Evolutionary conservation across 495 filamentous ascomycete genomes (phyloP).

Genomic region (Podospora comata): DNA sequence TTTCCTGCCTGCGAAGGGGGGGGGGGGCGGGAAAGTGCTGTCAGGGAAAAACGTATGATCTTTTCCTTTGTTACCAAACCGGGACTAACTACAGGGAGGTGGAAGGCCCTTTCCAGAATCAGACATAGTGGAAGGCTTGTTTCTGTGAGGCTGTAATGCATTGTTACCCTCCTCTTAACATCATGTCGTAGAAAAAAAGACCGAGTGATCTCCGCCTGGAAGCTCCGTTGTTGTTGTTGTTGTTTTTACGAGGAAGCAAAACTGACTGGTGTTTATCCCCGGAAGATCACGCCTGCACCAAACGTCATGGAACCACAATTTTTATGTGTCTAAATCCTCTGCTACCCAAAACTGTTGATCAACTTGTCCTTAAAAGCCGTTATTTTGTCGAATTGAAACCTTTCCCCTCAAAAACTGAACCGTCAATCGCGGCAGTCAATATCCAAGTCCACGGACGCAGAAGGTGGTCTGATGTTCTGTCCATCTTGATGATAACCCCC

Average conservation of each 20-base stretch:
- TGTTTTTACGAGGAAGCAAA: neutral
- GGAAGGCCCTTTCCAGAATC: neutral
- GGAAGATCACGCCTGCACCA: neutral
- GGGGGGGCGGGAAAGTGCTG: neutral
- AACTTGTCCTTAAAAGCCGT: neutral
- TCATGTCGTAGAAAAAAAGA: neutral
- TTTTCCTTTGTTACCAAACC: neutral
- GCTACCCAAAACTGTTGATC: neutral
- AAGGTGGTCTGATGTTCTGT: neutral
- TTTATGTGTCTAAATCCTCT: neutral
- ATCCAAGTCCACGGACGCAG: neutral
- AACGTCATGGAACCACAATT: neutral
- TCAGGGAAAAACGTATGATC: constrained; percentile 21
- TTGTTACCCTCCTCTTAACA: neutral
- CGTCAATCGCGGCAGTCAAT: neutral
- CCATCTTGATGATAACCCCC: neutral
- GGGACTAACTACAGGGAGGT: neutral
- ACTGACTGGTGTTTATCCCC: neutral
- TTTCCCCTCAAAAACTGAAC: neutral
- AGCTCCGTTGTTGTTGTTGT: neutral
- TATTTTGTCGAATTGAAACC: neutral
- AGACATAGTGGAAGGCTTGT: neutral
- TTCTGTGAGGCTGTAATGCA: neutral
- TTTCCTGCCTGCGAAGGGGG: neutral
- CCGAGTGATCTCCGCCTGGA: neutral